A percentile compares a stretch with the other conserved stretches of the same genome.
Evolutionary conservation across 164 flowering plant species (phyloP).

Genomic region (Chloranthus sessilifolius): DNA sequence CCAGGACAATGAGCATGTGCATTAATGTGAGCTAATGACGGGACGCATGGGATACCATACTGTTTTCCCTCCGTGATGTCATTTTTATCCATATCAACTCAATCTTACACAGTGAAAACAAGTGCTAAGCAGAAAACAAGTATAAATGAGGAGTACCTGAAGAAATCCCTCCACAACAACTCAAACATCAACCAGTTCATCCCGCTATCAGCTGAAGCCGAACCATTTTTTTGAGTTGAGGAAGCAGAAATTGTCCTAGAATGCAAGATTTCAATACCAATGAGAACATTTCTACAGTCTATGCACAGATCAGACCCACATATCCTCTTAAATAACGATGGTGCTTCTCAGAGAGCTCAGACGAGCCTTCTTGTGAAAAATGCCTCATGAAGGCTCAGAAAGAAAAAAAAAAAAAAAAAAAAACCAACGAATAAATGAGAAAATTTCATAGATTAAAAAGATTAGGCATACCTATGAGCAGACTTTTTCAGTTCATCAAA

Average conservation of each 20-base stretch:
- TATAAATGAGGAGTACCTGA: conserved; percentile 78
- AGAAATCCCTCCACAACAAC: conserved; percentile 97
- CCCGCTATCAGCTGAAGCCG: conserved; percentile 44
- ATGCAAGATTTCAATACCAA: conserved; percentile 11
- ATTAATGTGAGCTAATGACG: too few species aligned
- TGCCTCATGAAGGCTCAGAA: neutral
- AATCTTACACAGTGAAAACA: too few species aligned
- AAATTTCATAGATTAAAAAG: neutral
- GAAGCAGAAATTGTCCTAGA: conserved; percentile 48
- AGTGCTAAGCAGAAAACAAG: too few species aligned
- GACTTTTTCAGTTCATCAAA: conserved; percentile 86
- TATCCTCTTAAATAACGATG: too few species aligned
- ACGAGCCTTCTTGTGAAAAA: too few species aligned
- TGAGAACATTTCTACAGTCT: too few species aligned
- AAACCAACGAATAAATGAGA: neutral
- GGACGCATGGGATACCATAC: too few species aligned
- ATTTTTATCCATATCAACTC: too few species aligned
- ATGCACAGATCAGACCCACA: too few species aligned
- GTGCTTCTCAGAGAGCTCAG: too few species aligned
- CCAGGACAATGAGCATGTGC: too few species aligned
- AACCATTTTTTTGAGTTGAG: conserved; percentile 40
- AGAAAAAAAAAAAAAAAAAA: neutral
- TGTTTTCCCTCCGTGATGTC: too few species aligned
- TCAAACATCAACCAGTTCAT: conserved; percentile 90
- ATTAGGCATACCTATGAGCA: conserved; percentile 38